Evolutionary conservation across 2,329 filamentous ascomycete genomes (phyloP).

Genomic region (Pseudocercospora cruenta): DNA sequence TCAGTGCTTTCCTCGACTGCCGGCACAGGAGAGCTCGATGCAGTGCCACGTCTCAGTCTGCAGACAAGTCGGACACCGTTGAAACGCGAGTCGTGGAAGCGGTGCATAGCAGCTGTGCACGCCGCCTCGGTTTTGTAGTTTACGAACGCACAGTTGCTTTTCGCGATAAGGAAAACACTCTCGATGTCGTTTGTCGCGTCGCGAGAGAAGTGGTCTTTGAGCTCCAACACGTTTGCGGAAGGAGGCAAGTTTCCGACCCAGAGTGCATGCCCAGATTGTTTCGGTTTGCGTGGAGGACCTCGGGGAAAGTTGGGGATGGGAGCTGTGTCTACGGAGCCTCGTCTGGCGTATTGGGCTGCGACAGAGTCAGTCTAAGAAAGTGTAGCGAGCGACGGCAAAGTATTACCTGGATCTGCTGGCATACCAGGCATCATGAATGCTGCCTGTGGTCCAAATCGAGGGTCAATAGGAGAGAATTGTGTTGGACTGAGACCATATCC

Average conservation of each 20-base stretch:
- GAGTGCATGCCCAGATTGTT: slow-evolving; percentile 79
- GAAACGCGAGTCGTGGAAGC: slow-evolving; percentile 89
- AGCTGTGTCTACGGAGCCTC: slow-evolving; percentile 28
- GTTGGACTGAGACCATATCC: slow-evolving; percentile 28
- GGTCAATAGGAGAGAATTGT: slow-evolving; percentile 31
- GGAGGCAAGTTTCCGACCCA: slow-evolving; percentile 96
- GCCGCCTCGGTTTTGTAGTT: slow-evolving; percentile 84
- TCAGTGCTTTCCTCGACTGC: slow-evolving; percentile 23
- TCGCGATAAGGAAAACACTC: slow-evolving; percentile 90
- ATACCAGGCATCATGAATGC: slow-evolving; percentile 26
- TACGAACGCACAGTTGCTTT: slow-evolving; percentile 96
- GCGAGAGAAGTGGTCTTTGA: slow-evolving; percentile 89
- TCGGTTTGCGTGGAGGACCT: slow-evolving; percentile 68
- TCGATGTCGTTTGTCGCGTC: slow-evolving; percentile 76
- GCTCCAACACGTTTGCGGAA: slow-evolving; percentile 74
- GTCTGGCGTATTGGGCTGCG: slow-evolving; percentile 29
- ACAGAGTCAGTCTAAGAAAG: slow-evolving; percentile 5
- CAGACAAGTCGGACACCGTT: slow-evolving; percentile 84
- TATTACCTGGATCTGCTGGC: slow-evolving; percentile 24
- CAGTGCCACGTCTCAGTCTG: slow-evolving; percentile 64
- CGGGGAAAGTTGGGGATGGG: slow-evolving; percentile 50
- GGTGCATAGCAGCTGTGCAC: slow-evolving; percentile 75
- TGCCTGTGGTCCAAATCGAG: slow-evolving; percentile 27
- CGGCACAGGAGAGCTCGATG: slow-evolving; percentile 21
- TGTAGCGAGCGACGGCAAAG: not conserved